These are phyloP conservation scores for Erodium maritimum DNA, from an alignment of 345 rosid genomes.

Conservation along the genomic window DNA sequence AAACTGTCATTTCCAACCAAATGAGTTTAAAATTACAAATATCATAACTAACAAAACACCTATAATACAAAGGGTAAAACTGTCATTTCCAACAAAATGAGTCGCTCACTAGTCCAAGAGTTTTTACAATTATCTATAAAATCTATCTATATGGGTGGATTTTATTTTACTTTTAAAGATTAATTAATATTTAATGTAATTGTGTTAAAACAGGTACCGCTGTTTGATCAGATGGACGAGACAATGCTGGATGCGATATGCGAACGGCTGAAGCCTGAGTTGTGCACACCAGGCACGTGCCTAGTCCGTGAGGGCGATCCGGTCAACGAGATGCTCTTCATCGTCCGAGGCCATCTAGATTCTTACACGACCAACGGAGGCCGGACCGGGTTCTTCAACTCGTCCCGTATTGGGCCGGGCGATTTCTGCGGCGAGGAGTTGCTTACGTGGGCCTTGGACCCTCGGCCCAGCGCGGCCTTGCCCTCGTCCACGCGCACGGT, in stretches of 20 bases:
- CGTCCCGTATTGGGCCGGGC: slow-evolving; percentile 34
- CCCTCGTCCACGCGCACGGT: slow-evolving; percentile 46
- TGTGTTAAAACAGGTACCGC: slow-evolving; percentile 33
- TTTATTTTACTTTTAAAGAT: too few species aligned
- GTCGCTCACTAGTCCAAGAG: too few species aligned
- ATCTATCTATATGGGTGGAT: slow-evolving; percentile 44
- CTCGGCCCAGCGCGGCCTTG: slow-evolving; percentile 25
- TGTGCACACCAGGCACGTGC: slow-evolving; percentile 23
- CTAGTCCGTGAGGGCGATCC: slow-evolving; percentile 46
- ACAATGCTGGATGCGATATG: slow-evolving; percentile 47
- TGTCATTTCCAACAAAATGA: too few species aligned
- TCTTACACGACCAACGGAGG: slow-evolving; percentile 47
- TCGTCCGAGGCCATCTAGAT: slow-evolving; percentile 36
- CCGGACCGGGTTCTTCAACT: slow-evolving; percentile 39
- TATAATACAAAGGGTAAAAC: too few species aligned
- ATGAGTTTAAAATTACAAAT: too few species aligned
- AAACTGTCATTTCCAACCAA: too few species aligned
- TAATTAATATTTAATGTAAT: too few species aligned
- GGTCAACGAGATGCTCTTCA: slow-evolving; percentile 44
- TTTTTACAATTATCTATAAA: too few species aligned
- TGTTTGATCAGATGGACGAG: slow-evolving; percentile 48
- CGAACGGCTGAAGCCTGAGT: slow-evolving; percentile 35
- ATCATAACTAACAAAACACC: too few species aligned
- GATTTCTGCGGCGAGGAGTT: slow-evolving; percentile 56
- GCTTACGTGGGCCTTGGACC: slow-evolving; percentile 45